Evolutionary conservation across 345 rosid genomes (phyloP).

Genomic region (Psidium guajava): DNA sequence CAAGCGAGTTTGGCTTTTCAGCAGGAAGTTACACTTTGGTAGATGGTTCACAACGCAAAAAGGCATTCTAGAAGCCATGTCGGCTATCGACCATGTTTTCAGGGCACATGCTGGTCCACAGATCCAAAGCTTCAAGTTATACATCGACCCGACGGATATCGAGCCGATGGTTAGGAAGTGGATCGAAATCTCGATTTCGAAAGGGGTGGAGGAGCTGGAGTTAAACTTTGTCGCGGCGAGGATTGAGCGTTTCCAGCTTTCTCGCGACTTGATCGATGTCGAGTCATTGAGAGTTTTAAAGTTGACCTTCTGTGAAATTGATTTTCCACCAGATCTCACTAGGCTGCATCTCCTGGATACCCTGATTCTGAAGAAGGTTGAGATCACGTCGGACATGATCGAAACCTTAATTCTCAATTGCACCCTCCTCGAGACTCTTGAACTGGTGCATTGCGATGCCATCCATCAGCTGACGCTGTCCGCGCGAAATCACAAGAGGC

Average conservation of each 20-base stretch:
- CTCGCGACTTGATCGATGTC: not conserved
- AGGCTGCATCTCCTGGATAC: not conserved
- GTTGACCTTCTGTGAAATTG: not conserved
- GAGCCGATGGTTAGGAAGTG: slow-evolving; percentile 1
- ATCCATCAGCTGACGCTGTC: not conserved
- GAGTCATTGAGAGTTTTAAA: not conserved
- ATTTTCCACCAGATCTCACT: not conserved
- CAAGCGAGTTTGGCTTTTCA: not conserved
- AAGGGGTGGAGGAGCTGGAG: slow-evolving; percentile 17
- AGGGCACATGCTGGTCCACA: not conserved
- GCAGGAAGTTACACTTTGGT: not conserved
- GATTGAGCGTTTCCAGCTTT: not conserved
- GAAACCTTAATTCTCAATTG: not conserved
- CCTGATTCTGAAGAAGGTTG: not conserved
- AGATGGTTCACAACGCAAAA: not conserved
- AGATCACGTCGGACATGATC: not conserved
- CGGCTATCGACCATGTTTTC: not conserved
- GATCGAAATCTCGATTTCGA: not conserved
- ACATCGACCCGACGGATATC: not conserved
- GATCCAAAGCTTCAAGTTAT: not conserved
- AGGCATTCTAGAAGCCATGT: not conserved
- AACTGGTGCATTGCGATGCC: not conserved
- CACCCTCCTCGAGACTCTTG: not conserved
- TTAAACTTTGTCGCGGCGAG: not conserved
- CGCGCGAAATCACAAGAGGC: not conserved